phyloP scores from a whole-genome alignment of 2,329 filamentous ascomycete genomes.

The Stagonosporopsis cucurbitacearum region DNA sequence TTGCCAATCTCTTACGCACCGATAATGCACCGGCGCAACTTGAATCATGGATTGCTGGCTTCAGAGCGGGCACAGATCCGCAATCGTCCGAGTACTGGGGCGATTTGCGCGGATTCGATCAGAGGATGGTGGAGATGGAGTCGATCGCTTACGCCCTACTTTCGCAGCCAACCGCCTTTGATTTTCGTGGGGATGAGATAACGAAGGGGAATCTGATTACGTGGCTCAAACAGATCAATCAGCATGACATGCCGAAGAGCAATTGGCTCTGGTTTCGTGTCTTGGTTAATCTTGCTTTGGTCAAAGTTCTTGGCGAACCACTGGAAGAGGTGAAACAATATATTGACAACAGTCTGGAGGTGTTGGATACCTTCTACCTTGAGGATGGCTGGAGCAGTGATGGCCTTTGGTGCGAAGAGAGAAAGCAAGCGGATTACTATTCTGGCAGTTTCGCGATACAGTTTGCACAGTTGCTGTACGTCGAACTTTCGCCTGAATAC shows the following conservation, averaged over 20 bases:
- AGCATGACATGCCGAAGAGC: constrained; percentile 51
- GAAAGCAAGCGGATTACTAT: constrained; percentile 57
- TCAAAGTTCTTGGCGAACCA: constrained; percentile 46
- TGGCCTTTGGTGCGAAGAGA: constrained; percentile 48
- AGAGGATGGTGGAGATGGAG: constrained; percentile 60
- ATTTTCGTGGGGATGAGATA: constrained; percentile 18
- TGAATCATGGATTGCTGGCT: constrained; percentile 19
- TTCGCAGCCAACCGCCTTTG: constrained; percentile 45
- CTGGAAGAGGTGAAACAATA: constrained; percentile 36
- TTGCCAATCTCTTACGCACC: constrained; percentile 13
- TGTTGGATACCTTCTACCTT: constrained; percentile 54
- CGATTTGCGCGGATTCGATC: constrained; percentile 50
- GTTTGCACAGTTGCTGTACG: constrained; percentile 55
- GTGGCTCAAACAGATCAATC: constrained; percentile 53
- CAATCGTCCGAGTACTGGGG: constrained; percentile 54
- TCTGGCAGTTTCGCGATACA: constrained; percentile 61
- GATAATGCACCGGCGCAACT: background rate
- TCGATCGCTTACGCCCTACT: constrained; percentile 55
- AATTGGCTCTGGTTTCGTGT: constrained; percentile 61
- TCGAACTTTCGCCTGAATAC: constrained; percentile 49
- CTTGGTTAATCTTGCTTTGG: constrained; percentile 54
- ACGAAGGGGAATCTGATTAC: constrained; percentile 43
- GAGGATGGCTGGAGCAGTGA: constrained; percentile 56
- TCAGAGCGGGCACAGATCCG: constrained; percentile 32
- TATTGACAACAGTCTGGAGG: constrained; percentile 49